Base-by-base conservation (phyloP, 257 asterid species). In the Eucommia ulmoides region DNA sequence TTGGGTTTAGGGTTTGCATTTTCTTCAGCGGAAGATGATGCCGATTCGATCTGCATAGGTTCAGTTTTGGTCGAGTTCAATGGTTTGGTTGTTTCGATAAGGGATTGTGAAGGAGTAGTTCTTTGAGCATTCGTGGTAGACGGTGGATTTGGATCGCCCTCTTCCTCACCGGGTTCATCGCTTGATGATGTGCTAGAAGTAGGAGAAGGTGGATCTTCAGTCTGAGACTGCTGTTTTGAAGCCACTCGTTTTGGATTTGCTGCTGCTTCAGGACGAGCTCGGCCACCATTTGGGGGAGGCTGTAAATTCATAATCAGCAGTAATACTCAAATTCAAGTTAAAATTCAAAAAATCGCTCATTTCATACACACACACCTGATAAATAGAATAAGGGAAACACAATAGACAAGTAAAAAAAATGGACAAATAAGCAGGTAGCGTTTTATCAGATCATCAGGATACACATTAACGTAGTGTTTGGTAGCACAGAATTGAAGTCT, bases 141-240 rank as follows among this genome's bases (percentile, higher is more conserved):
- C 19, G 76, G 45, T 33, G 71, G 53, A 19, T 41, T 65, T 5
- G 53, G 60, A 62, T 66, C 82, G 53, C 73, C 88, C 46, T 60
- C 26, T 24, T 55, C 24, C 45, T 72, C 84, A 19, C 67, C 75
- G 20, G 60, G 77, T 52, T 59, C 64, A 62, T 76, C 75, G 24
- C 77, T 71, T 33, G 81, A 61, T 44, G 91, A 60, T 53, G 74
- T 20, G 53, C 49, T 38, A 3, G 83, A 42, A 29, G 60, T 48
- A 11, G 78, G 68, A 25, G 86, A 63, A 6, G 73, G 52, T 20
- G 76, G 71, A 22, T 63, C 77, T 41, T 69, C 71, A 50, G 58
- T 58, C 61, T 26, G 74, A 2, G 71, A 53, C 24, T 45, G 79
- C 24, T 45, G 79, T 26, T 68, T 11, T 52, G 74, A 23, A 41